Evolutionary conservation across 257 asterid genomes (phyloP), one percentile per base, ranked within the genome.

Genomic region (Salvia miltiorrhiza): DNA sequence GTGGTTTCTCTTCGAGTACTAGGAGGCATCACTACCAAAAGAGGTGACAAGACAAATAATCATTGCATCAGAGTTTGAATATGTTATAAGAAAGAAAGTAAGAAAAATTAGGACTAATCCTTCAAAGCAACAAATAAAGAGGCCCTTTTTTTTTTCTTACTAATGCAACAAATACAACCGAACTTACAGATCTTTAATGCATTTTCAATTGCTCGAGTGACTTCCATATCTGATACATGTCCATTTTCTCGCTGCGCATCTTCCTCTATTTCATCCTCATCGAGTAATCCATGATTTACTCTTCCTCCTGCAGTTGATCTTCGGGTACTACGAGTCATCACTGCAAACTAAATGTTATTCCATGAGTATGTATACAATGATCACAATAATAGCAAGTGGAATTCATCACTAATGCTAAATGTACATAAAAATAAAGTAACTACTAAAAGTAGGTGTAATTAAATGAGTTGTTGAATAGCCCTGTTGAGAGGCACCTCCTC

Each of bases 131-230:
- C 30, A 58, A 16, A 14, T 13, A 13, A 32, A 32, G 1, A 33
- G 12, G 24, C 12, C 60, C 35, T 23, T 24, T 30, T 1, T 30
- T 2, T 30, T 30, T 30, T 30, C 33, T 5, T 30, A 58, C 65
- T 16, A 32, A 43, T 41, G 32, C 21, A 5, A 17, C 45, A 1
- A 23, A 35, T 58, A 30, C 64, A 57, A 56, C 24, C 26, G 14
- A 4, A 30, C 47, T 58, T 33, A 58, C 65, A 33, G 47, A 33
- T 58, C 26, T 58, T 58, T 9, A 58, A 58, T 33, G 47, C 65
- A 58, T 58, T 58, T 58, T 58, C 65, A 33, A 58, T n/a, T 35
- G 65, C 65, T 33, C 33, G 65, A 17, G 24, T 7, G 65, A 58
- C 65, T 16, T 58, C 65, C 65, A 58, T 12, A 5, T 58, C 65